Base-by-base conservation (phyloP, 495 filamentous ascomycete genomes). In the Evansstolkia leycettana region DNA sequence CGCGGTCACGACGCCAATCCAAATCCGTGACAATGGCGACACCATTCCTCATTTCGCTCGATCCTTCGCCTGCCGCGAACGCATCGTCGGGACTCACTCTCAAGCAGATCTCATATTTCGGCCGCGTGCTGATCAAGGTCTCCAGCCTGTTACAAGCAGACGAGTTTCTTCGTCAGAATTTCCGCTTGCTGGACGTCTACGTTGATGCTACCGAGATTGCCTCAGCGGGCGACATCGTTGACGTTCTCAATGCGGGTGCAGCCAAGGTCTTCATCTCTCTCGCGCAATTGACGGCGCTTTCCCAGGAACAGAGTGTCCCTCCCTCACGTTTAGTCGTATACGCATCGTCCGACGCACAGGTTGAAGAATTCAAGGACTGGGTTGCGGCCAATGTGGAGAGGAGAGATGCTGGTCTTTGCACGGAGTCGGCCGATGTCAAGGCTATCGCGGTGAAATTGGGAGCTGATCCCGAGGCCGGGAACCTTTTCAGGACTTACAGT, bases 211-310 rank as follows among this genome's bases (percentile, higher is more conserved):
- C 82, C 14, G 58, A 64, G 17, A 71, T 96, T 35, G 45, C 69
- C 38, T 75, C 73, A 17, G 54, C 62, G 30, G 75, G 81, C 26
- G 83, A 93, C 42, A 60, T 94, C 13, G 59, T 87, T 33, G 70
- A 82, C 34, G 68, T 96, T 18, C 72, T 98, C 34, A 80, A 98
- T 51, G 73, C 77, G 42, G 90, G 92, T 34, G 85, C 85, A n/a
- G 70, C 75, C 27, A 90, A 80, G 56, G 78, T 93, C 30, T 88
- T 96, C 54, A 78, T 94, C 32, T 66, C 71, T 34, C 66, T 77
- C 31, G 69, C 80, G 30, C 78, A 84, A 60, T 62, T 80, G 43
- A 56, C 65, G 29, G 40, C 57, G 2, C 56, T 82, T 14, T 50
- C 62, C 14, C 47, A 62, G 36, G 67, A 73, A 45, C 62, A 72